phyloP scores from a whole-genome alignment of 805 yeast genomes.

The Alloascoidea hylecoeti region DNA sequence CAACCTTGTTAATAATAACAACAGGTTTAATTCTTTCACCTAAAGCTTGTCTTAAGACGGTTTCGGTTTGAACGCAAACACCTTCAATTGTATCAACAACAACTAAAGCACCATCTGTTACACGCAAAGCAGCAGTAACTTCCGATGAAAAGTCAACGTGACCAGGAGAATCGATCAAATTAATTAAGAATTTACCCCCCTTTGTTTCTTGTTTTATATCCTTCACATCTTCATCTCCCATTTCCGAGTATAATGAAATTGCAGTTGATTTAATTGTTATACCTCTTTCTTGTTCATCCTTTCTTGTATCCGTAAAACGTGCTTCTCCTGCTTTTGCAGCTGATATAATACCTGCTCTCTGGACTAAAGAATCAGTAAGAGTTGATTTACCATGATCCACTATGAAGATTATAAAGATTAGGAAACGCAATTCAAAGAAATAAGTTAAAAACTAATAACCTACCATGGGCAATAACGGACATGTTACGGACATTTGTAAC shows the following conservation, averaged over 20 bases:
- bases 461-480: slow-evolving; percentile 99
- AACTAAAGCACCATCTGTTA: slow-evolving; percentile 99
- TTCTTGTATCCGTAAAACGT: slow-evolving; percentile 99
- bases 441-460: too few species aligned
- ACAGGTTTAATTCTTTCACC: slow-evolving; percentile 99
- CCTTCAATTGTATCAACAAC: slow-evolving; percentile 99
- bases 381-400: slow-evolving; percentile 99
- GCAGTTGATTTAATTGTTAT: slow-evolving; percentile 98
- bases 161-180: slow-evolving; percentile 99
- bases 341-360: slow-evolving; percentile 98
- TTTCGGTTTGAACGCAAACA: slow-evolving; percentile 99
- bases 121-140: slow-evolving; percentile 99
- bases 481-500: slow-evolving; percentile 99
- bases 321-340: slow-evolving; percentile 99
- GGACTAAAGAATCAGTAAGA: slow-evolving; percentile 97
- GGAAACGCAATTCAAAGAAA: neutral
- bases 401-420: slow-evolving; percentile 8
- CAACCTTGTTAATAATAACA: slow-evolving; percentile 97
- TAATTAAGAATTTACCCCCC: slow-evolving; percentile 91
- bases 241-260: slow-evolving; percentile 85
- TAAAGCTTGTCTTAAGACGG: slow-evolving; percentile 96
- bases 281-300: slow-evolving; percentile 99
- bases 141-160: slow-evolving; percentile 99
- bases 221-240: slow-evolving; percentile 74
- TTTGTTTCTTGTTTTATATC: slow-evolving; percentile 82